Conservation (phyloP, 352 stramenopile species). For the Phytophthora pluvialis region DNA sequence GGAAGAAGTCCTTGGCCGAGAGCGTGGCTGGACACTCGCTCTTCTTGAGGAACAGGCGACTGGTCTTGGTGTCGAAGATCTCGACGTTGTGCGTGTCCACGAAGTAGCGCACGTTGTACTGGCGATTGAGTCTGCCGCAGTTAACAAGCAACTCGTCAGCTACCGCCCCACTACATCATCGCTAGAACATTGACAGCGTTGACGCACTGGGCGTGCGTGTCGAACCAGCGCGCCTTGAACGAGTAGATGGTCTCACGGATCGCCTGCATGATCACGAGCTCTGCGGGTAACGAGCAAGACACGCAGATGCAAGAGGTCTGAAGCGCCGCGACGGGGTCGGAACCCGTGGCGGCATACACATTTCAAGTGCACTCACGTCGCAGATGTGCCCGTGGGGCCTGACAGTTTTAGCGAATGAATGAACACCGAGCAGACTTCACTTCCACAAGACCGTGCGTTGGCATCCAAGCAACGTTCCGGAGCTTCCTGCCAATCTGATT, state of each 20-base stretch:
- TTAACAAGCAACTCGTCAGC: conserved; percentile 2
- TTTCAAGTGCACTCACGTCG: conserved; percentile 17
- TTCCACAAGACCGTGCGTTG: too few species aligned
- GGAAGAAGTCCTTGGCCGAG: conserved; percentile 78
- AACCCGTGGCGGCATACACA: not conserved
- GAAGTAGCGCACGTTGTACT: conserved; percentile 86
- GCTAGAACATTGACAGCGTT: not conserved
- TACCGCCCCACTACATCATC: not conserved
- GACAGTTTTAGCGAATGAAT: conserved; percentile 18
- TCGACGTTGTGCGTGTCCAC: conserved; percentile 81
- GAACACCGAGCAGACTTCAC: not conserved
- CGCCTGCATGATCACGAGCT: conserved; percentile 51
- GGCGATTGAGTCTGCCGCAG: conserved; percentile 68
- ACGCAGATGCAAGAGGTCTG: too few species aligned
- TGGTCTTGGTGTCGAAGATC: conserved; percentile 90
- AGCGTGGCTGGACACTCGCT: conserved; percentile 80
- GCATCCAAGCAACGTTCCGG: not conserved
- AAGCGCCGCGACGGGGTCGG: conserved; percentile 7
- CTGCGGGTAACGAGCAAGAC: too few species aligned
- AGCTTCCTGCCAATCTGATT: not conserved
- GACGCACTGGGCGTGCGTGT: conserved; percentile 73
- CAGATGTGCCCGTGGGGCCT: conserved; percentile 3
- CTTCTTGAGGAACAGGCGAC: conserved; percentile 92
- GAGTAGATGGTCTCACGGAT: conserved; percentile 80
- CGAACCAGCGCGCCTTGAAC: conserved; percentile 85